phyloP scores from a whole-genome alignment of 208 protist species.

The Spongospora subterranea region DNA sequence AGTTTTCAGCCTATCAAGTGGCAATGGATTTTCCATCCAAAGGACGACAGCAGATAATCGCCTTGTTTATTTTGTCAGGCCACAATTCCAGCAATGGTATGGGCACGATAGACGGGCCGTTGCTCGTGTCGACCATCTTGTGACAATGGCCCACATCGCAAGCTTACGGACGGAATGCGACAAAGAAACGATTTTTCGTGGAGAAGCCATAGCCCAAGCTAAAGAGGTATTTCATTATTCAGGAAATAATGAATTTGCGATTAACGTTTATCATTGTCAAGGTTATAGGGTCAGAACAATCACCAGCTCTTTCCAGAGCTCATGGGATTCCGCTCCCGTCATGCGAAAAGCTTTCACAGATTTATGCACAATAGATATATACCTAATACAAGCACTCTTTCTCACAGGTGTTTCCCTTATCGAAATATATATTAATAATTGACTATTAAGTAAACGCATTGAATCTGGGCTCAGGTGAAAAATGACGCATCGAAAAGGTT shows the following conservation, averaged over 20 bases:
- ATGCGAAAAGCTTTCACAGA: not conserved
- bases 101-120: constrained; percentile 28
- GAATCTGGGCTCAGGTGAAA: not conserved
- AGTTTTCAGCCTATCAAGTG: not conserved
- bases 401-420: not conserved
- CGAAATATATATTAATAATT: not conserved
- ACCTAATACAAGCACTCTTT: not conserved
- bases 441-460: not conserved
- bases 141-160: constrained; percentile 17
- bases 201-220: not conserved
- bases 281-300: not conserved
- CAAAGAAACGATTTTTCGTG: not conserved
- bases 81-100: constrained; percentile 39
- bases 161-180: not conserved
- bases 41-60: not conserved
- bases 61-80: constrained; percentile 25
- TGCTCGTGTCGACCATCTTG: constrained; percentile 12
- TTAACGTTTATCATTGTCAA: no score
- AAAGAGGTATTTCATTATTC: not conserved
- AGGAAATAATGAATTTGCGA: not conserved
- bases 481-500: not conserved
- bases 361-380: not conserved
- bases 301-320: not conserved
- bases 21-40: constrained; percentile 10
- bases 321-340: not conserved